Evolutionary conservation across 805 yeast genomes (phyloP).

Genomic region (Kluyveromyces lactis): DNA sequence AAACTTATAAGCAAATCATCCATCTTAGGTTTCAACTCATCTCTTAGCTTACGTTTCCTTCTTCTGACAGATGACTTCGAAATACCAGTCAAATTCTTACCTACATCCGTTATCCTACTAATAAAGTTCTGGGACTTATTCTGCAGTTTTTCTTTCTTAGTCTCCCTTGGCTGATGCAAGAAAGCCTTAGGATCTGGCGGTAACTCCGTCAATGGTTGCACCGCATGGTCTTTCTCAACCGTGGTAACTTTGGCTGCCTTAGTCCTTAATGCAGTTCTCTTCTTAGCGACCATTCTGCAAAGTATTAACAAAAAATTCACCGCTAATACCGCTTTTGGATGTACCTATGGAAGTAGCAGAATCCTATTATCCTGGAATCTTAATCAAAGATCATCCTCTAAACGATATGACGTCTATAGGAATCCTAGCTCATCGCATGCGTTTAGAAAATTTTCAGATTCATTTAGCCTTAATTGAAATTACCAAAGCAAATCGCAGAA

Average conservation of each 20-base stretch:
- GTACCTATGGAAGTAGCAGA: too few species aligned
- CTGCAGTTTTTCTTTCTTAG: conserved; percentile 45
- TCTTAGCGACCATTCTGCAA: conserved; percentile 34
- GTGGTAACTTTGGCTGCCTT: conserved; percentile 28
- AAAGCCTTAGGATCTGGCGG: conserved; percentile 37
- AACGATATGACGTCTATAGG: too few species aligned
- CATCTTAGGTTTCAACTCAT: conserved; percentile 60
- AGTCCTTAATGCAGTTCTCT: conserved; percentile 38
- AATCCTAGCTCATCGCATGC: conserved; percentile 6
- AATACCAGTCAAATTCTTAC: conserved; percentile 36
- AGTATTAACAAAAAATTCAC: too few species aligned
- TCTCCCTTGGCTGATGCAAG: conserved; percentile 42
- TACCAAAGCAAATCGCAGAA: too few species aligned
- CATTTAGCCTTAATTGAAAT: not conserved
- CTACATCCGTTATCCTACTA: conserved; percentile 14
- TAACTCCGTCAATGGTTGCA: conserved; percentile 10
- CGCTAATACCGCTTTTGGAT: too few species aligned
- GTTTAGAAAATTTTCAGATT: not conserved
- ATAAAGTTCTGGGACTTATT: conserved; percentile 32
- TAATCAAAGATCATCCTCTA: too few species aligned
- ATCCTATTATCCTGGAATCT: too few species aligned
- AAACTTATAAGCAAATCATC: conserved; percentile 51
- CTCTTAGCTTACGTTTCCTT: conserved; percentile 54
- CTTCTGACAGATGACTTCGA: conserved; percentile 60
- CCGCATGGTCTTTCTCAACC: conserved; percentile 6